phyloP scores from a whole-genome alignment of 2,329 filamentous ascomycete genomes.

The Aspergillus niger region DNA sequence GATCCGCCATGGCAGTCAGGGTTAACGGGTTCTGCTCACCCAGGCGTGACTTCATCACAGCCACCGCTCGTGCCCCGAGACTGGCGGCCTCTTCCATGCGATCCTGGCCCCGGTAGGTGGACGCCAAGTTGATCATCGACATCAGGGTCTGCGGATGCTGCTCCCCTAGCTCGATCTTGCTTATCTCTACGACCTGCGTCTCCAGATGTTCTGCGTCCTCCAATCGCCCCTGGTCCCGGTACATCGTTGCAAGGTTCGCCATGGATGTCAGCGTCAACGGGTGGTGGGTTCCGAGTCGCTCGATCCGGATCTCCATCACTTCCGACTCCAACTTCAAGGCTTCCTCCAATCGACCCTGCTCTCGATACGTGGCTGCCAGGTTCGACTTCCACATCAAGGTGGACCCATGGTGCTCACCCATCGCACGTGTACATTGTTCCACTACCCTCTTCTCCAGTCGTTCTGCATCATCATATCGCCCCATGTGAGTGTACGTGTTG shows the following conservation, averaged over 20 bases:
- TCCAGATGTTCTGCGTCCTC: conserved; percentile 15
- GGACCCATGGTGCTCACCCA: conserved; percentile 2
- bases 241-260: conserved; percentile 14
- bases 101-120: conserved; percentile 10
- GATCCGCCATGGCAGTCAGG: conserved; percentile 14
- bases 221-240: conserved; percentile 7
- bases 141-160: conserved; percentile 15
- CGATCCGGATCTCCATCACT: background rate
- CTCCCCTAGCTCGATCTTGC: conserved; percentile 8
- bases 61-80: conserved; percentile 3
- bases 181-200: conserved; percentile 7
- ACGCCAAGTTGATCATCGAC: conserved; percentile 12
- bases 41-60: conserved; percentile 4
- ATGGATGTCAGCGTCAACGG: conserved; percentile 9
- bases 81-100: conserved; percentile 6
- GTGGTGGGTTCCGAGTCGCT: conserved; percentile 1
- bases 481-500: conserved; percentile 9
- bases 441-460: conserved; percentile 9
- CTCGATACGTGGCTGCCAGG: conserved; percentile 7
- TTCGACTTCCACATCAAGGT: conserved; percentile 12
- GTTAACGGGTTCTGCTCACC: conserved; percentile 6
- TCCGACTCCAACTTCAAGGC: conserved; percentile 7
- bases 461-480: conserved; percentile 10
- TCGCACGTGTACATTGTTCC: background rate
- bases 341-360: conserved; percentile 11